These are phyloP conservation scores for Symbiodinium natans DNA, from an alignment of 73 alveolate species.

Conservation along the genomic window DNA sequence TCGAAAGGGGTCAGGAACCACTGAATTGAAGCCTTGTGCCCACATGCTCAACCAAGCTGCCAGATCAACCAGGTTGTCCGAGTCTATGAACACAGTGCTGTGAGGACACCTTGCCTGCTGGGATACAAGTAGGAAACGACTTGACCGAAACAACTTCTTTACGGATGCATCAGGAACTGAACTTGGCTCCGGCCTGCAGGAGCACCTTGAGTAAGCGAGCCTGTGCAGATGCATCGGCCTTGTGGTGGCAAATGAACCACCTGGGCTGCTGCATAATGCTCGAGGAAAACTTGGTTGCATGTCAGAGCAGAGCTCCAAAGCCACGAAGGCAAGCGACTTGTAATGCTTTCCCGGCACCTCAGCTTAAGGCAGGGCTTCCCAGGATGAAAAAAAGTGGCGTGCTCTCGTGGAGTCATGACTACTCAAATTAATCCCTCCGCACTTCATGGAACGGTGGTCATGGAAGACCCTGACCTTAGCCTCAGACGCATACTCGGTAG, in stretches of 20 bases:
- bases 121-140: neutral
- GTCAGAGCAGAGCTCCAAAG: neutral
- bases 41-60: neutral
- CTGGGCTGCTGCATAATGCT: neutral
- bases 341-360: constrained; percentile 20
- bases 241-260: constrained; percentile 36
- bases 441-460: no score
- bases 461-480: neutral
- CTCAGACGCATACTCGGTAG: neutral
- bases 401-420: no score
- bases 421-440: no score
- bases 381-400: no score
- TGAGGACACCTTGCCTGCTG: neutral
- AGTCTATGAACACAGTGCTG: neutral
- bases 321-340: neutral
- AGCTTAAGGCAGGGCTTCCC: no score
- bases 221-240: constrained; percentile 15
- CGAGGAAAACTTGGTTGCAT: neutral
- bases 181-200: neutral
- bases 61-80: neutral
- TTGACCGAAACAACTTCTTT: neutral
- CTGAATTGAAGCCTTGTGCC: no score
- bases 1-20: no score
- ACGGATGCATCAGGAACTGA: neutral
- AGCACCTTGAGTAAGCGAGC: constrained; percentile 13